A percentile compares a stretch with the other conserved stretches of the same genome.
Conservation (phyloP, 495 filamentous ascomycete species). For the Astrothelium macrocarpum region DNA sequence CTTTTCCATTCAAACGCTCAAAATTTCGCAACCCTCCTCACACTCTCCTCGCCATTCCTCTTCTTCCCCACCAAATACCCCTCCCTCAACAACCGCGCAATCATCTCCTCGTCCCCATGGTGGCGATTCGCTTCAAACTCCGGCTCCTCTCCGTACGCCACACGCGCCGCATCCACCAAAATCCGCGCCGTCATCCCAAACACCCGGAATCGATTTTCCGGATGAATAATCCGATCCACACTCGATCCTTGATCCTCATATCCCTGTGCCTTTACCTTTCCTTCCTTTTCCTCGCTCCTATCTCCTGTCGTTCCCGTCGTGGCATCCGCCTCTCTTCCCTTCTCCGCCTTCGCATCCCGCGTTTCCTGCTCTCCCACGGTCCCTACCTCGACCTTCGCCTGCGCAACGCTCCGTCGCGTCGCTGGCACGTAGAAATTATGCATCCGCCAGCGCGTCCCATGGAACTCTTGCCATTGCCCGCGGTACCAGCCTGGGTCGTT, state of each 20-base stretch:
- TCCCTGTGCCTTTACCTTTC: slow-evolving; percentile 22
- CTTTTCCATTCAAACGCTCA: not conserved
- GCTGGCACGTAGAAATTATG: slow-evolving; percentile 85
- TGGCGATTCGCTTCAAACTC: slow-evolving; percentile 76
- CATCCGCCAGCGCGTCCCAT: slow-evolving; percentile 58
- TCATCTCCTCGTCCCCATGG: slow-evolving; percentile 72
- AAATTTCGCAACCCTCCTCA: not conserved
- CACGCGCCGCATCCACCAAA: slow-evolving; percentile 70
- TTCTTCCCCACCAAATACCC: slow-evolving; percentile 52
- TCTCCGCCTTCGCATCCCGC: not conserved
- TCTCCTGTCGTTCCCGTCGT: not conserved
- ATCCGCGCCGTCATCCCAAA: slow-evolving; percentile 91
- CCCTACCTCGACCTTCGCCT: slow-evolving; percentile 32
- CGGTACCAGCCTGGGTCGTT: slow-evolving; percentile 50
- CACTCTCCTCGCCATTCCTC: slow-evolving; percentile 35
- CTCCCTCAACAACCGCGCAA: slow-evolving; percentile 48
- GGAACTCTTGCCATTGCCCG: slow-evolving; percentile 56
- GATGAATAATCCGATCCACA: not conserved
- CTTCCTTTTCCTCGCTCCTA: slow-evolving; percentile 36
- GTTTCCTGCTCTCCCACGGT: not conserved
- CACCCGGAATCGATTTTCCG: slow-evolving; percentile 52
- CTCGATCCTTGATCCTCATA: not conserved
- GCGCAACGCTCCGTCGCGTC: slow-evolving; percentile 48
- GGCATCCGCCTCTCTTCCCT: not conserved
- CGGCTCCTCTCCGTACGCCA: slow-evolving; percentile 72